Base-by-base conservation (phyloP, 805 yeast species). In the Yarrowia keelungensis region DNA sequence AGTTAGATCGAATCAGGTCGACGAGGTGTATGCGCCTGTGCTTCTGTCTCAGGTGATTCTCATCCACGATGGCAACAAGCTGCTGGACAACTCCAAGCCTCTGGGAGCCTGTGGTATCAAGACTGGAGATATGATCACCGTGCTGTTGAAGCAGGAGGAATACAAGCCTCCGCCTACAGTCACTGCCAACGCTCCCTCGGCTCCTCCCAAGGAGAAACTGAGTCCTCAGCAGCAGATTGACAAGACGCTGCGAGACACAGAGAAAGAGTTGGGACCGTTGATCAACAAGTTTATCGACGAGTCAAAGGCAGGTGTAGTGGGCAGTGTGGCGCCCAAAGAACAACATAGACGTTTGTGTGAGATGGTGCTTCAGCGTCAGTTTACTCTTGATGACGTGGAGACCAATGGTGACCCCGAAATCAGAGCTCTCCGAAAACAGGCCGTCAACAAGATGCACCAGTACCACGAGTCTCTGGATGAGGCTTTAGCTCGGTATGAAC, bases 91-190 rank as follows among this genome's bases (percentile, higher is more conserved):
- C 69, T 80, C 80, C 19, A 77, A 81, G 41, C 85, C 81, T 69
- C 72, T 87, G 67, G 84, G 88, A 72, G 79, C 85, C 69, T 74
- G 83, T 53, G 85, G 82, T 26, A 82, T 87, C 26, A 83, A 82
- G 69, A 86, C 89, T 0, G 89, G 89, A 10, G 81, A 82, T 64
- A 80, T 76, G 42, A 75, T 83, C 50, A 61, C 74, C 49, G 75
- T 69, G 11, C 47, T 73, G 22, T 45, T 69, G 26, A 47, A 49
- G 39, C 39, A 62, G 39, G 39, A 49, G 45, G 56, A 41, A 12
- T 62, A 32, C 56, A 49, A 47, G 47, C 67, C 67, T 3, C 45
- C 45, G 1, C 67, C 67, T 2, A 15, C 54, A 1, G 67, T 39
- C 8, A 71, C 70, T 11, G 64, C 70, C 54, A 67, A 69, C 49